A percentile compares a stretch with the other conserved stretches of the same genome.
phyloP scores from a whole-genome alignment of 305 asterid genomes.

The Striga hermonthica region DNA sequence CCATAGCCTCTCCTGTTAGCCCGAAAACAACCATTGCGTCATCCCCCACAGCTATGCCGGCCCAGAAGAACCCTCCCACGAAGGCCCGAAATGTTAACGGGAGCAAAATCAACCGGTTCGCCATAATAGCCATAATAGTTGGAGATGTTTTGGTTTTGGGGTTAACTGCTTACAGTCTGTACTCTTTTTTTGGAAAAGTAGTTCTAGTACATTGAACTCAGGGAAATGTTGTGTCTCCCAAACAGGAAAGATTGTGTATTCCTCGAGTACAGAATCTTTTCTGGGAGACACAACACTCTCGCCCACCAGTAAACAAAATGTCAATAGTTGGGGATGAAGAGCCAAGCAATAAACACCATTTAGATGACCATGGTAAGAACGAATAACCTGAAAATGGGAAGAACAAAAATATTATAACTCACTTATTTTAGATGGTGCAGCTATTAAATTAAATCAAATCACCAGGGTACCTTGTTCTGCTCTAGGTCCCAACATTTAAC shows the following conservation, averaged over 20 bases:
- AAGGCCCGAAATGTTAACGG: conserved; percentile 34
- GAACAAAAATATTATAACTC: conserved; percentile 20
- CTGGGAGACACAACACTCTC: no score
- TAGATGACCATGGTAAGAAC: conserved; percentile 90
- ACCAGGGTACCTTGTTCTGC: conserved; percentile 93
- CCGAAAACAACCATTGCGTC: conserved; percentile 45
- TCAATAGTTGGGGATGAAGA: conserved; percentile 92
- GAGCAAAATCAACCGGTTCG: conserved; percentile 49
- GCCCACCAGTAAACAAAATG: conserved; percentile 87
- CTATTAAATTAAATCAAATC: conserved; percentile 10
- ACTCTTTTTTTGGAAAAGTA: conserved; percentile 57
- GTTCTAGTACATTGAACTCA: conserved; percentile 30
- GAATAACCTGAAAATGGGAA: conserved; percentile 47
- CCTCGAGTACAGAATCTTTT: no score
- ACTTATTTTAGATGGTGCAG: conserved; percentile 11
- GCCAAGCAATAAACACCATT: conserved; percentile 97
- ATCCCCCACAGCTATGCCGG: conserved; percentile 57
- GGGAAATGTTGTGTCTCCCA: conserved; percentile 38
- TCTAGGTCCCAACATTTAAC: conserved; percentile 99
- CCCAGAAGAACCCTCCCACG: conserved; percentile 35
- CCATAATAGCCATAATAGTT: conserved; percentile 53
- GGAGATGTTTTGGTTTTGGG: conserved; percentile 65
- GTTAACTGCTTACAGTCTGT: conserved; percentile 53
- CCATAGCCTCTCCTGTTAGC: conserved; percentile 59
- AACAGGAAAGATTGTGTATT: conserved; percentile 64